Conservation (phyloP, 345 rosid genomes). For the Hibiscus tridactylites region DNA sequence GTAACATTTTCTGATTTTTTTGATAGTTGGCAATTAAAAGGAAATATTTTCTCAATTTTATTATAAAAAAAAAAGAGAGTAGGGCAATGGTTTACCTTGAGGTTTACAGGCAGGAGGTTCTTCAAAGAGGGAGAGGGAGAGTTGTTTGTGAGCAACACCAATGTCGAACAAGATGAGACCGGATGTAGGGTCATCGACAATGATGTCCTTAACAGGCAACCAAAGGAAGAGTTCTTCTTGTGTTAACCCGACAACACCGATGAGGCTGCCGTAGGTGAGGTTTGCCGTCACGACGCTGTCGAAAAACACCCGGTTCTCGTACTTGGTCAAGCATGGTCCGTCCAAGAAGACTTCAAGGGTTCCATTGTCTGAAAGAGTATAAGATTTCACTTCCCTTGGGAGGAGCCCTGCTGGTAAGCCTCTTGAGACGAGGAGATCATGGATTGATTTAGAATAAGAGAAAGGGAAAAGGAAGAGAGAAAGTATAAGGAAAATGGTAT, state of each 20-base stretch:
- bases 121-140: constrained; percentile 80
- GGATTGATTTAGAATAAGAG: constrained; percentile 26
- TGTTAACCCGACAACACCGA: constrained; percentile 63
- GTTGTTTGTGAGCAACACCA: constrained; percentile 76
- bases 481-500: not conserved
- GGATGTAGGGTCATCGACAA: constrained; percentile 63
- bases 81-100: constrained; percentile 26
- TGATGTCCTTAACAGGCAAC: constrained; percentile 78
- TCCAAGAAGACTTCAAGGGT: constrained; percentile 63
- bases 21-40: too few relatives aligned
- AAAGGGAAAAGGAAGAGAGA: not conserved
- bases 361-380: constrained; percentile 47
- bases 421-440: constrained; percentile 64
- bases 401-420: constrained; percentile 82
- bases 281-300: constrained; percentile 72
- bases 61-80: too few relatives aligned
- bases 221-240: constrained; percentile 85
- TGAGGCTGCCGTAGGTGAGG: constrained; percentile 65
- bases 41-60: too few relatives aligned
- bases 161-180: constrained; percentile 88
- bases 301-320: constrained; percentile 56
- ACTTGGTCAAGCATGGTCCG: constrained; percentile 67
- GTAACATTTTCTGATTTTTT: too few relatives aligned
- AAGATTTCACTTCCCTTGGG: constrained; percentile 73
- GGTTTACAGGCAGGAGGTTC: constrained; percentile 70